Conservation (phyloP, 2,329 filamentous ascomycete genomes). For the Penicillium decumbens region DNA sequence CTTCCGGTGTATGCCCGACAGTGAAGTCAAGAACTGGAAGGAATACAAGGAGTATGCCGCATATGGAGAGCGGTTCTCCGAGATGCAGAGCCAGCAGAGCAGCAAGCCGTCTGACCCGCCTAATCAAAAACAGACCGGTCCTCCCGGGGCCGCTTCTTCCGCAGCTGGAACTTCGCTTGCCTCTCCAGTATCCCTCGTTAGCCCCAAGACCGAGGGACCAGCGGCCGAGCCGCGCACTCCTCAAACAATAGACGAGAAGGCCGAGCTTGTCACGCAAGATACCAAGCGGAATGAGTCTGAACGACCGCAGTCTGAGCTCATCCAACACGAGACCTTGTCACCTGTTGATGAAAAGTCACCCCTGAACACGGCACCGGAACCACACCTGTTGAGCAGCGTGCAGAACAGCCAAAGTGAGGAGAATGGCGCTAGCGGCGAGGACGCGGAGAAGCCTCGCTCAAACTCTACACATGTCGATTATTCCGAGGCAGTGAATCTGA, state of each 20-base stretch:
- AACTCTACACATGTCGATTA: conserved; percentile 34
- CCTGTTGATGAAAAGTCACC: conserved; percentile 45
- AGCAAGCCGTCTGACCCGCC: conserved; percentile 46
- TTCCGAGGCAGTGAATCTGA: conserved; percentile 40
- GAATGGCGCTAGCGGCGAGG: conserved; percentile 22
- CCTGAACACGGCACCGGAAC: conserved; percentile 28
- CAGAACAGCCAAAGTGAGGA: conserved; percentile 26
- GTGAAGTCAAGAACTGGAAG: conserved; percentile 85
- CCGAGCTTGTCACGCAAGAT: conserved; percentile 33
- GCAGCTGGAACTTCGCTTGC: conserved; percentile 24
- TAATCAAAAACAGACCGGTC: conserved; percentile 40
- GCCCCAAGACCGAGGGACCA: conserved; percentile 30
- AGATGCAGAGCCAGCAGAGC: conserved; percentile 55
- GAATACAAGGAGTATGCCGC: conserved; percentile 81
- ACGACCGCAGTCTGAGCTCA: conserved; percentile 29
- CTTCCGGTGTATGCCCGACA: conserved; percentile 96
- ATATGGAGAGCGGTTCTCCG: conserved; percentile 73
- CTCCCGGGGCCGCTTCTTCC: conserved; percentile 33
- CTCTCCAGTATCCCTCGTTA: conserved; percentile 21
- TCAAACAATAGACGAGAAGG: conserved; percentile 32
- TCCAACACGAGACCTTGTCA: conserved; percentile 30
- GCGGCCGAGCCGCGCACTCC: conserved; percentile 29
- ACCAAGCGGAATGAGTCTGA: conserved; percentile 32
- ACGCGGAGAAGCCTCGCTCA: conserved; percentile 32
- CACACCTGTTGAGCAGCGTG: conserved; percentile 20